Percentiles rank a stretch among this genome's conserved stretches.
phyloP scores from a whole-genome alignment of 129 eudicot species.

The Solidago caesia region DNA sequence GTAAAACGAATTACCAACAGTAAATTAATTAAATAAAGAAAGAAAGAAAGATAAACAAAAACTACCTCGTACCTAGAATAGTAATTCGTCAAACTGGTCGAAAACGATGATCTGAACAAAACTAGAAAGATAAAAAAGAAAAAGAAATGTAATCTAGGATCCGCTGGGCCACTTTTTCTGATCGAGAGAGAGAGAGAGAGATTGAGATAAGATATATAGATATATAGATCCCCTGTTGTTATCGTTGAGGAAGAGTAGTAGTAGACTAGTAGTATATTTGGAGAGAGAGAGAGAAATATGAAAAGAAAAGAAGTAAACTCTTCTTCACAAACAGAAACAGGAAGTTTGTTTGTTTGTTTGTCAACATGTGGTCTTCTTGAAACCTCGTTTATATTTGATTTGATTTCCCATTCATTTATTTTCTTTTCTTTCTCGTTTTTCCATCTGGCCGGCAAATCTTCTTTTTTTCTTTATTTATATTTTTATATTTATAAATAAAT shows the following conservation, averaged over 20 bases:
- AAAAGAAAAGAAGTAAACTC: constrained; percentile 19
- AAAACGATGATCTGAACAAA: constrained; percentile 1
- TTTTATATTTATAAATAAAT: background rate
- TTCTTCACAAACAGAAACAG: constrained; percentile 30
- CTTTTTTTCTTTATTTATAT: background rate
- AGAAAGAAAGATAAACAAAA: no score
- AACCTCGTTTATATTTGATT: constrained; percentile 10
- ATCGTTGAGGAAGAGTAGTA: no score
- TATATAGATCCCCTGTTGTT: background rate
- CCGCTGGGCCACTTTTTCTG: constrained; percentile 50
- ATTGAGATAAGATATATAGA: constrained; percentile 45
- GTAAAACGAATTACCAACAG: no score
- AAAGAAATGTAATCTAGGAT: constrained; percentile 28
- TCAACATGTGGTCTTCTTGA: constrained; percentile 48
- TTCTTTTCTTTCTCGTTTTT: no score
- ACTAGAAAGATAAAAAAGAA: constrained; percentile 3
- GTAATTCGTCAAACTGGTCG: background rate
- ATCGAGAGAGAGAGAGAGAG: constrained; percentile 33
- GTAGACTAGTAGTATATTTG: no score
- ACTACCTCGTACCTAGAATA: no score
- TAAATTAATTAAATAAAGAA: no score
- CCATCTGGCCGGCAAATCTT: constrained; percentile 45
- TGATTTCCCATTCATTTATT: constrained; percentile 46
- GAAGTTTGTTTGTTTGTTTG: constrained; percentile 36
- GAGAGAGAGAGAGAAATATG: no score